Percentiles rank a stretch among this genome's conserved stretches.
Conservation (phyloP, 495 filamentous ascomycete species). For the Hypoxylon subgilvum region DNA sequence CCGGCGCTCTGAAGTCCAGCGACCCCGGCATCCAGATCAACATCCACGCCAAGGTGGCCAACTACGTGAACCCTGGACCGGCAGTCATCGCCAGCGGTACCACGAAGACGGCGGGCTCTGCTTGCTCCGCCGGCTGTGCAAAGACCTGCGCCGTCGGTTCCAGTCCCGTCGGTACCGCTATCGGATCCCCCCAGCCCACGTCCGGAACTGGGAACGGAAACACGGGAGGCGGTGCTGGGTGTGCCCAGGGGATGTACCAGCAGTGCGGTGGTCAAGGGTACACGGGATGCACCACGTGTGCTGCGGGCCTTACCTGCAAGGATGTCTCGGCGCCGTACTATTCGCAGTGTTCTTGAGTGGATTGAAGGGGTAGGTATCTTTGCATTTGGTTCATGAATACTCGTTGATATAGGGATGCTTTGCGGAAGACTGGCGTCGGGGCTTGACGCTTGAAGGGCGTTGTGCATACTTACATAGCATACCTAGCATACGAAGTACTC, state of each 20-base stretch:
- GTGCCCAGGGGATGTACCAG: conserved; percentile 40
- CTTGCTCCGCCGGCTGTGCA: conserved; percentile 36
- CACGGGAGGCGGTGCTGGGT: conserved; percentile 14
- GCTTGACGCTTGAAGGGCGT: neutral
- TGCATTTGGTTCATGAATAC: neutral
- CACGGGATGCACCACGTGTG: conserved; percentile 51
- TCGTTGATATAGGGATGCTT: neutral
- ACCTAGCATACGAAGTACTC: neutral
- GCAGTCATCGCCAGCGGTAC: conserved; percentile 34
- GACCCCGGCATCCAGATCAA: conserved; percentile 56
- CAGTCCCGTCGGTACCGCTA: conserved; percentile 36
- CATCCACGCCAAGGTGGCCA: conserved; percentile 37
- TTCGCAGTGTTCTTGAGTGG: conserved; percentile 49
- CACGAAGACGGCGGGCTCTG: conserved; percentile 39
- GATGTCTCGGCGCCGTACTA: conserved; percentile 47
- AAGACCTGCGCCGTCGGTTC: conserved; percentile 40
- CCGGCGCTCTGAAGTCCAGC: conserved; percentile 47
- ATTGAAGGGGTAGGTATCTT: neutral
- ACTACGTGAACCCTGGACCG: conserved; percentile 41
- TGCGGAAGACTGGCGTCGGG: neutral
- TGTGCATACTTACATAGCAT: neutral
- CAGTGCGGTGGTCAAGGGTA: conserved; percentile 59
- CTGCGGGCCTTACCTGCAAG: conserved; percentile 36
- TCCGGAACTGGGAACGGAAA: conserved; percentile 16
- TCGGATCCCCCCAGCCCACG: conserved; percentile 26